A percentile compares a stretch with the other conserved stretches of the same genome.
These are phyloP conservation scores for Penicillium paradoxum DNA, from an alignment of 495 filamentous ascomycete species.

Conservation along the genomic window DNA sequence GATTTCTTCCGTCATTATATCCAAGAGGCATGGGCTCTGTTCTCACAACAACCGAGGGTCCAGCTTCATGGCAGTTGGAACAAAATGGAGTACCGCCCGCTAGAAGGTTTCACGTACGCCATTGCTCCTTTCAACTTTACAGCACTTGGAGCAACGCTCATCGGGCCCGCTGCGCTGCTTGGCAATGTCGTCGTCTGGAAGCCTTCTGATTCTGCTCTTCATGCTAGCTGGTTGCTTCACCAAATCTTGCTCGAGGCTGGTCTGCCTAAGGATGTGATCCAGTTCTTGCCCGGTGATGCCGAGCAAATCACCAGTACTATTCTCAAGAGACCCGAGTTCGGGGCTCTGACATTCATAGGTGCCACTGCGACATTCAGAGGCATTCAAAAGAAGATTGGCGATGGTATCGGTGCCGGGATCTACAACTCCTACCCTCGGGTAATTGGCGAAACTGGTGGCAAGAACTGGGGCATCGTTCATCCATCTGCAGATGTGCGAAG, in stretches of 20 bases:
- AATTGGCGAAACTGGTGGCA: slow-evolving; percentile 81
- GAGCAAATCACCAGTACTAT: slow-evolving; percentile 65
- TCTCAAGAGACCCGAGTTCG: slow-evolving; percentile 63
- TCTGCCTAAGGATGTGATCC: slow-evolving; percentile 70
- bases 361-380: slow-evolving; percentile 71
- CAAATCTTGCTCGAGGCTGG: slow-evolving; percentile 78
- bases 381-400: slow-evolving; percentile 66
- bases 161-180: slow-evolving; percentile 67
- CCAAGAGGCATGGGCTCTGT: slow-evolving; percentile 67
- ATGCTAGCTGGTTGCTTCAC: slow-evolving; percentile 69
- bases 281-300: slow-evolving; percentile 76
- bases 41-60: slow-evolving; percentile 64
- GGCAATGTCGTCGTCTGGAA: slow-evolving; percentile 89
- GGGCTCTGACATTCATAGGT: slow-evolving; percentile 74
- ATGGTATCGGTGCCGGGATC: slow-evolving; percentile 58
- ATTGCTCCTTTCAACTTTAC: slow-evolving; percentile 54
- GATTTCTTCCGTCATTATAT: slow-evolving; percentile 84
- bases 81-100: slow-evolving; percentile 66
- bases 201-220: slow-evolving; percentile 71
- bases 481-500: slow-evolving; percentile 66
- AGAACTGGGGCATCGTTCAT: slow-evolving; percentile 84
- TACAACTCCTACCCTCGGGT: slow-evolving; percentile 73
- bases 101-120: slow-evolving; percentile 62
- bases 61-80: slow-evolving; percentile 59
- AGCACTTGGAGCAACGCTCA: slow-evolving; percentile 76